Base-by-base conservation (phyloP, 345 rosid genomes). In the Melaleuca quinquenervia region DNA sequence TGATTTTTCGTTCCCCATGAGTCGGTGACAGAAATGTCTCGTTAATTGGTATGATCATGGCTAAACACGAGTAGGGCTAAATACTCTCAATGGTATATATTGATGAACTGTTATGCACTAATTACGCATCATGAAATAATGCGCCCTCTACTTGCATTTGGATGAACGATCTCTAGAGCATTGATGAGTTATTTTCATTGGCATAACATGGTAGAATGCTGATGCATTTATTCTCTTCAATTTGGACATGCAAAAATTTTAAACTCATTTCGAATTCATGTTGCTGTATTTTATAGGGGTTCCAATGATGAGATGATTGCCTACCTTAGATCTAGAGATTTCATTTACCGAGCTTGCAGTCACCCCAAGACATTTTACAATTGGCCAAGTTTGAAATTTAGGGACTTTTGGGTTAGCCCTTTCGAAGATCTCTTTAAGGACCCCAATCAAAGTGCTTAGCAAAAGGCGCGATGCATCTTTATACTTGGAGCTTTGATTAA, bases 21-120 rank as follows among this genome's bases (percentile, higher is more conserved):
- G 5, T 70, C 36, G 3, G 14, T 20, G 24, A 18, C 2, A 22
- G 2, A 1, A 8, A 1, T 70, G 12, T 0, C 26, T 70, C 13
- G 4, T 36, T 5, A 8, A 7, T 20, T 3, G 44, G 36, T 2
- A 20, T 0, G 13, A 36, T 70, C 26, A 6, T 36, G 11, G 11
- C 48, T 70, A 70, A 7, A 70, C 80, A 36, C 0, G 0, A 36
- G 48, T 16, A 16, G 1, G 0, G 6, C 9, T 1, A 64, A 4
- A 62, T 14, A 14, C 41, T 26, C 70, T n/a, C 8, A 7, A 0
- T 0, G 15, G 0, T 64, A 11, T 32, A 64, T 64, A 29, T 64
- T 0, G 10, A 1, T 8, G 11, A 64, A 6, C 0, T 32, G 0
- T 2, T 3, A 8, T 8, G 24, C 36, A 6, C 12, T 32, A 32